Conservation (phyloP, 495 filamentous ascomycete genomes). For the Penicillium canescens region DNA sequence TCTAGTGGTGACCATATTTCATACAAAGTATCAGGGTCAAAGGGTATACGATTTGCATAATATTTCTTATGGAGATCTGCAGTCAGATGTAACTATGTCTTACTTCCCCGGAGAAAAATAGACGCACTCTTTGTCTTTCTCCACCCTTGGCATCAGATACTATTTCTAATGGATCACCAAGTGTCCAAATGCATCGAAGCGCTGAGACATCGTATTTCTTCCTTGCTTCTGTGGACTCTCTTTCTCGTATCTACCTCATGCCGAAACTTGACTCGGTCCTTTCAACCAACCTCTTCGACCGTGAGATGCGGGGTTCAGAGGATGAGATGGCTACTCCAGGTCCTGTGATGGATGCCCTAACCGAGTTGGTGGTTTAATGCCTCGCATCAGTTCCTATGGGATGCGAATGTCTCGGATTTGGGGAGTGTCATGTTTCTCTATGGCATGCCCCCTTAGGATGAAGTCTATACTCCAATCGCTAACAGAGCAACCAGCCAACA, state of each 20-base stretch:
- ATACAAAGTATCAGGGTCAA: no score
- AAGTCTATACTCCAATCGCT: neutral
- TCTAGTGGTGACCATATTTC: neutral
- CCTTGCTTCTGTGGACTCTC: neutral
- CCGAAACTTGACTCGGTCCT: neutral
- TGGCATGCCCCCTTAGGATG: neutral
- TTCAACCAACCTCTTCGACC: neutral
- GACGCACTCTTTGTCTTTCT: neutral
- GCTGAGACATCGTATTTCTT: slow-evolving; percentile 16
- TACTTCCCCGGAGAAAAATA: slow-evolving; percentile 15
- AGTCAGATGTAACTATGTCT: slow-evolving; percentile 34
- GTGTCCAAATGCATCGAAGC: neutral
- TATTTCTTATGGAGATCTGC: slow-evolving; percentile 1
- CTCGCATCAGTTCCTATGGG: neutral
- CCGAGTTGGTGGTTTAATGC: neutral
- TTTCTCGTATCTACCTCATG: neutral
- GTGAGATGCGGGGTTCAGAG: slow-evolving; percentile 6
- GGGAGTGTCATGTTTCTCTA: neutral
- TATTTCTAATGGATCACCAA: no score
- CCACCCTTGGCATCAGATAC: slow-evolving; percentile 4
- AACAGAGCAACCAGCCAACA: neutral
- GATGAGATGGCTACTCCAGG: neutral
- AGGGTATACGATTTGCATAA: no score
- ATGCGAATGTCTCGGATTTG: slow-evolving; percentile 1
- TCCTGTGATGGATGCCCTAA: slow-evolving; percentile 14